These are phyloP conservation scores for Pelargonium citronellum DNA, from an alignment of 441 rosid species.

Conservation along the genomic window DNA sequence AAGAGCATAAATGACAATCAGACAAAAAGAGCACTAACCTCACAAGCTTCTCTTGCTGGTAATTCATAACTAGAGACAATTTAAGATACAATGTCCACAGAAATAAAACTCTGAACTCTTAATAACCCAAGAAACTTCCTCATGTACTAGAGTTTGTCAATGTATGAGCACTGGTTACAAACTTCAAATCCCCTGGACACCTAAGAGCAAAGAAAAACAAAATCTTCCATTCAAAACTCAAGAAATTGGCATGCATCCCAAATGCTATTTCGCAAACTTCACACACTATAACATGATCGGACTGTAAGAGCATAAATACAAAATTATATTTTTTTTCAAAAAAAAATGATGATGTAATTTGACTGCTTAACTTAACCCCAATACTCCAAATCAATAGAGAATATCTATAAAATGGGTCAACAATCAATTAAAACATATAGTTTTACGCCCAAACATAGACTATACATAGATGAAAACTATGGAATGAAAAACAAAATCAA, in stretches of 20 bases:
- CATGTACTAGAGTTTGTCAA: conserved; percentile 16
- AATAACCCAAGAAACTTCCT: conserved; percentile 13
- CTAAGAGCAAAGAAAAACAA: not conserved
- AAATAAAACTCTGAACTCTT: conserved; percentile 10
- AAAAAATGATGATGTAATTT: no score
- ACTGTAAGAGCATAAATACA: no score
- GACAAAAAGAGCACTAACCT: conserved; percentile 40
- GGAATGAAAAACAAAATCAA: no score
- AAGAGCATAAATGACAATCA: conserved; percentile 10
- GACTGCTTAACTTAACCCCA: no score
- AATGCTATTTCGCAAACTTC: not conserved
- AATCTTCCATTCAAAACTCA: not conserved
- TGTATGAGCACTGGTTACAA: not conserved
- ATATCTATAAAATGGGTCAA: no score
- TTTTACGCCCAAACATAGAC: no score
- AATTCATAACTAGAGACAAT: conserved; percentile 38
- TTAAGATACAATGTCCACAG: not conserved
- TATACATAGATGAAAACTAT: no score
- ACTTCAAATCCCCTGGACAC: not conserved
- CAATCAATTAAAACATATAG: no score
- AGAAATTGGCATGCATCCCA: not conserved
- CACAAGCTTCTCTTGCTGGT: conserved; percentile 51
- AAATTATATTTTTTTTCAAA: no score
- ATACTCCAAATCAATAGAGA: no score
- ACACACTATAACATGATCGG: not conserved